Base-by-base conservation (phyloP, 305 asterid species). In the Solanum aculeatissimum region DNA sequence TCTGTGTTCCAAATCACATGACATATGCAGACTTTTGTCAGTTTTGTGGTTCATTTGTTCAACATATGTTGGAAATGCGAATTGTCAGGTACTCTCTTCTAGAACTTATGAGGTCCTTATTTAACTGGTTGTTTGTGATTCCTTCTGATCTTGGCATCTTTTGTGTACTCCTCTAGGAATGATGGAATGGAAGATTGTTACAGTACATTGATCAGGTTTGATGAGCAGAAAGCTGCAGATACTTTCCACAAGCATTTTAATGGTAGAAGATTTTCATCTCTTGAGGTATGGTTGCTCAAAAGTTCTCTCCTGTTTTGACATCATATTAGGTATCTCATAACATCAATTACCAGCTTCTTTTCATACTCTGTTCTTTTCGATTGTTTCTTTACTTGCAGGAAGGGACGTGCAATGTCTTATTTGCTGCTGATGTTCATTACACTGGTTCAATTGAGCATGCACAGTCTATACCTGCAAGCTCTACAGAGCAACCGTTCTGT, bases 1-100 rank as follows among this genome's bases (percentile, higher is more conserved):
- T 93, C 32, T 95, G 96, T 53, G 98, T 97, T 82, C 98, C 99
- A 54, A 95, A 95, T 91, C 97, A 95, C 93, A 94, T 95, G 95
- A 95, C 97, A 2, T 95, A 97, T 87, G 95, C 98, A 23, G 99
- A 97, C 86, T 94, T 97, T 85, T 97, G 98, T 87, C 95, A 92
- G 89, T 97, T 95, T 86, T 94, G 98, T 86, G 97, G 98, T 84
- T 94, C 99, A 7, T 95, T 93, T 90, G 92, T 97, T 63, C 96
- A 92, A 63, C 92, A 91, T 86, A 92, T 97, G 89, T 85, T 90
- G 91, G 98, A 97, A 91, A 95, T 97, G 98, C 89, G 98, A 83
- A 90, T 93, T 77, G 97, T 97, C 90, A 94, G 99, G 99, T 96
- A 89, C 54, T 86, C 74, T 66, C 83, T 60, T 38, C 49, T 83